These are phyloP conservation scores for Teunomyces stri DNA, from an alignment of 805 yeast species.

Conservation along the genomic window DNA sequence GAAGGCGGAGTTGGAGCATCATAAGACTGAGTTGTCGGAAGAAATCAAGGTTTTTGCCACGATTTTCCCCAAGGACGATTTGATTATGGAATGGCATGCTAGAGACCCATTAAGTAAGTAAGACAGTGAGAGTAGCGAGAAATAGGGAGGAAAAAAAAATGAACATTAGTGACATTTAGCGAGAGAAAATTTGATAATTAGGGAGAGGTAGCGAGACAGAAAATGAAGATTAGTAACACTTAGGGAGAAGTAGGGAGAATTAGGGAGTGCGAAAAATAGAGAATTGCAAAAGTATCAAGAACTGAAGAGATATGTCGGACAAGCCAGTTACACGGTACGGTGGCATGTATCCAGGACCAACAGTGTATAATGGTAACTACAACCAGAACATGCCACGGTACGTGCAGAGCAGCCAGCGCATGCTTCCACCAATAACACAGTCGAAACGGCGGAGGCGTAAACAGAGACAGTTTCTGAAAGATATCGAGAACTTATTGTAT, in stretches of 20 bases:
- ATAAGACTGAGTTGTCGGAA: conserved; percentile 81
- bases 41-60: conserved; percentile 96
- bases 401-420: background rate
- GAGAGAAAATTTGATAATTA: too few species aligned
- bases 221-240: too few species aligned
- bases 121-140: background rate
- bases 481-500: conserved; percentile 39
- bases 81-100: conserved; percentile 68
- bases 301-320: background rate
- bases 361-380: background rate
- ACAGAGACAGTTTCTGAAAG: conserved; percentile 39
- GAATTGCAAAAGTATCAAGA: too few species aligned
- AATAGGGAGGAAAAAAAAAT: too few species aligned
- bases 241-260: too few species aligned
- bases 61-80: conserved; percentile 95
- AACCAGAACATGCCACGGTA: background rate
- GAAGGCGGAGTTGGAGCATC: conserved; percentile 77
- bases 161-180: too few species aligned
- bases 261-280: too few species aligned
- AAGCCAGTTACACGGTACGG: background rate
- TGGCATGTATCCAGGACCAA: too few species aligned
- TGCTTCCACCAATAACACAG: conserved; percentile 7
- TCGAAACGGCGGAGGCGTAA: conserved; percentile 24
- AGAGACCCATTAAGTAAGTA: conserved; percentile 50
- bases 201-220: too few species aligned